Evolutionary conservation across 1,284 basidiomycete genomes (phyloP).

Genomic region (Phylloporus sp.): DNA sequence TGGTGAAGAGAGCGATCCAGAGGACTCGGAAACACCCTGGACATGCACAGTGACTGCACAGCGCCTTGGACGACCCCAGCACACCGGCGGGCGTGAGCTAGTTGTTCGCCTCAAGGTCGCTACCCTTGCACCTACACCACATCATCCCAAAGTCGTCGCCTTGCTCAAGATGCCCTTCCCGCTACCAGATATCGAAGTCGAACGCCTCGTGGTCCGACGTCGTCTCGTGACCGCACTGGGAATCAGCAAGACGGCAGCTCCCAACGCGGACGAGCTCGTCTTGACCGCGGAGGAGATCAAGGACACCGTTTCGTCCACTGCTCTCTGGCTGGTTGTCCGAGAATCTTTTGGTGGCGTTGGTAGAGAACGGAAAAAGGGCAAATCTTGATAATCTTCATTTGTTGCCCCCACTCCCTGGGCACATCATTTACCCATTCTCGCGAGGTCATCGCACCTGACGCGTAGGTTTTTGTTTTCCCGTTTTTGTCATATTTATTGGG

Average conservation of each 20-base stretch:
- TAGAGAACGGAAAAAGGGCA: conserved; percentile 73
- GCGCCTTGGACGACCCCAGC: conserved; percentile 27
- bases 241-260: conserved; percentile 44
- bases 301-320: conserved; percentile 88
- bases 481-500: conserved; percentile 24
- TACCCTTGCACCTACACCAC: conserved; percentile 89
- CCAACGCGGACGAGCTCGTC: conserved; percentile 48
- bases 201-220: conserved; percentile 54
- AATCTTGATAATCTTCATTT: conserved; percentile 41
- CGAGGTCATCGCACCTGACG: conserved; percentile 11
- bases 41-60: conserved; percentile 74
- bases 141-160: conserved; percentile 94
- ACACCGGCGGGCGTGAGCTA: conserved; percentile 14
- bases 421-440: conserved; percentile 23
- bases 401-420: not conserved
- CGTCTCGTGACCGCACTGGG: conserved; percentile 51
- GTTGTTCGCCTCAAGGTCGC: conserved; percentile 63
- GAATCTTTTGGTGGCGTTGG: conserved; percentile 93
- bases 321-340: conserved; percentile 90
- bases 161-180: conserved; percentile 90
- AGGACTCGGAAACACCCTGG: conserved; percentile 97
- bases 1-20: conserved; percentile 84
- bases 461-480: conserved; percentile 11
- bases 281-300: conserved; percentile 93
- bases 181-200: conserved; percentile 76